Evolutionary conservation across 2,329 filamentous ascomycete genomes (phyloP).

Genomic region (Colletotrichum neosansevieriae): DNA sequence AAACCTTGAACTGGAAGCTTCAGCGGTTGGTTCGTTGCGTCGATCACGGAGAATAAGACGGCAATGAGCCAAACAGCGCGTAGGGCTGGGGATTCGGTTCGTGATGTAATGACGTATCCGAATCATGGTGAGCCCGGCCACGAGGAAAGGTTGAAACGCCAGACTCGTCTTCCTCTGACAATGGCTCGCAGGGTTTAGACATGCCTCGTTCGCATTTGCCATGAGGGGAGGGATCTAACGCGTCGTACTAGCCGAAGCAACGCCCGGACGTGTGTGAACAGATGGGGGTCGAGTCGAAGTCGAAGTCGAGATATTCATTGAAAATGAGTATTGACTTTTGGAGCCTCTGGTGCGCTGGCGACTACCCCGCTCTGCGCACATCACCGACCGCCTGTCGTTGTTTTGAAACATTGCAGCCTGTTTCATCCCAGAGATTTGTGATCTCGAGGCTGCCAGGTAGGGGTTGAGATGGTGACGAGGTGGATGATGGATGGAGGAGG

Average conservation of each 20-base stretch:
- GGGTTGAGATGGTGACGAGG: constrained; percentile 10
- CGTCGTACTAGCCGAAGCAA: constrained; percentile 8
- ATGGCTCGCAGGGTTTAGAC: constrained; percentile 33
- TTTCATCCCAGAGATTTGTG: constrained; percentile 34
- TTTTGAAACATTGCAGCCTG: constrained; percentile 37
- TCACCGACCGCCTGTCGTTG: constrained; percentile 34
- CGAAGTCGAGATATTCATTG: constrained; percentile 1
- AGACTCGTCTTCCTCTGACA: constrained; percentile 36
- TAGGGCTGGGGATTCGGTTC: not conserved
- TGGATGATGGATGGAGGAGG: constrained; percentile 15
- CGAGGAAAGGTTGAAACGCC: constrained; percentile 29
- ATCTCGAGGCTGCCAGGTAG: not conserved
- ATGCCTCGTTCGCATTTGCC: constrained; percentile 2
- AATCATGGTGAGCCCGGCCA: constrained; percentile 25
- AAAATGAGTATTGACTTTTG: constrained; percentile 3
- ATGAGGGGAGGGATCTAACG: constrained; percentile 14
- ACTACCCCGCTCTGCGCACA: not conserved
- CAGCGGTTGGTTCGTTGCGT: constrained; percentile 6
- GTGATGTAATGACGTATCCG: constrained; percentile 23
- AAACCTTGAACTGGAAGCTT: too few species aligned
- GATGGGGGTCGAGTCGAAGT: not conserved
- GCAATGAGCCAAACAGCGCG: constrained; percentile 6
- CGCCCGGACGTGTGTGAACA: not conserved
- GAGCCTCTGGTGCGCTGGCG: not conserved
- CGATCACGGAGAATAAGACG: constrained; percentile 16